Conservation (phyloP, 768 basidiomycete genomes). For the Lepiota brunneoincarnata region DNA sequence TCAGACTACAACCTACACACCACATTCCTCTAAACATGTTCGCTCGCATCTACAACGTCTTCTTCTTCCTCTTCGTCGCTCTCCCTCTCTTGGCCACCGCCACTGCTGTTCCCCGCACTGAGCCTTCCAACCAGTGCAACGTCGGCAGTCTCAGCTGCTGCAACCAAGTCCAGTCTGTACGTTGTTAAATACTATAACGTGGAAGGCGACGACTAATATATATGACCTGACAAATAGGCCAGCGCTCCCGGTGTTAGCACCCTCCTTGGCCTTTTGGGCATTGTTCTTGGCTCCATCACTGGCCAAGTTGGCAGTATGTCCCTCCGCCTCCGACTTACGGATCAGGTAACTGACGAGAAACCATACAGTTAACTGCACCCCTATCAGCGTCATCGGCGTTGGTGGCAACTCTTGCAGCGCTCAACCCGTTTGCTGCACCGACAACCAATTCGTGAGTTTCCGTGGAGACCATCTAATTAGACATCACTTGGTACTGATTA, state of each 20-base stretch:
- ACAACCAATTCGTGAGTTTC: conserved; percentile 20
- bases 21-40: too few relatives aligned
- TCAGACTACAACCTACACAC: too few relatives aligned
- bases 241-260: background rate
- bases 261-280: background rate
- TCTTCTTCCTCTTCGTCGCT: too few relatives aligned
- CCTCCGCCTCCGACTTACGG: too few relatives aligned
- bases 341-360: too few relatives aligned
- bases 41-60: too few relatives aligned
- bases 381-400: conserved; percentile 17
- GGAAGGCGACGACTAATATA: background rate
- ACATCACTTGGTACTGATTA: background rate
- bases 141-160: conserved; percentile 20
- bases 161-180: conserved; percentile 17
- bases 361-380: conserved; percentile 15
- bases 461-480: background rate
- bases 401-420: conserved; percentile 18
- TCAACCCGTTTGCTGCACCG: conserved; percentile 29
- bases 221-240: background rate
- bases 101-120: background rate
- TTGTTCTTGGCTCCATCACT: conserved; percentile 12
- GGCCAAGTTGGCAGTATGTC: too few relatives aligned
- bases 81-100: too few relatives aligned
- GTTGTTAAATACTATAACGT: background rate
- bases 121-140: conserved; percentile 17